Percentiles rank a stretch among this genome's conserved stretches.
These are phyloP conservation scores for Moesziomyces globuligerus DNA, from an alignment of 1,284 basidiomycete genomes.

Conservation along the genomic window DNA sequence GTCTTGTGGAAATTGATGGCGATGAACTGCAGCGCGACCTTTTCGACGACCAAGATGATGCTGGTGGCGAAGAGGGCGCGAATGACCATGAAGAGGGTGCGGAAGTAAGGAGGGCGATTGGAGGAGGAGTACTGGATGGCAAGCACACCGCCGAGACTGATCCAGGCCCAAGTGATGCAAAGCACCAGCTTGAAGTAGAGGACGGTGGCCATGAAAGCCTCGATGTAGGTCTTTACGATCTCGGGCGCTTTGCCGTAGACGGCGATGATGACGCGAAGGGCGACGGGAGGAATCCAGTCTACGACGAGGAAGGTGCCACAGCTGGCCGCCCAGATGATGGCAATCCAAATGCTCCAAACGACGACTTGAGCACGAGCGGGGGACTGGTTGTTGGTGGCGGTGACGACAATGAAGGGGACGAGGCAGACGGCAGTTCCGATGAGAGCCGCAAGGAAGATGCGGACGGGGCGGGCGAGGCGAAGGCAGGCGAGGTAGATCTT, in stretches of 20 bases:
- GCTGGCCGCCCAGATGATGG: slow-evolving; percentile 62
- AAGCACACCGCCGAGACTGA: slow-evolving; percentile 59
- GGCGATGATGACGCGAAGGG: slow-evolving; percentile 53
- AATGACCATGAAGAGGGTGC: slow-evolving; percentile 49
- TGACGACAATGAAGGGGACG: slow-evolving; percentile 62
- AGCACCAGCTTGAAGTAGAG: slow-evolving; percentile 62
- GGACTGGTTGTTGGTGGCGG: slow-evolving; percentile 31
- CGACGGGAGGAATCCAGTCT: slow-evolving; percentile 53
- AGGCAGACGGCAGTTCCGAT: slow-evolving; percentile 57
- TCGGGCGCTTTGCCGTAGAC: slow-evolving; percentile 61
- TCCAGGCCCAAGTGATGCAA: slow-evolving; percentile 65
- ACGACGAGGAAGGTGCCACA: slow-evolving; percentile 61
- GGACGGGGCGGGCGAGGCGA: slow-evolving; percentile 59
- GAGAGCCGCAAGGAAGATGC: slow-evolving; percentile 54
- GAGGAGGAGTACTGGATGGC: slow-evolving; percentile 39
- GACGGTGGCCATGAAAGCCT: slow-evolving; percentile 55
- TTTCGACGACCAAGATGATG: slow-evolving; percentile 58
- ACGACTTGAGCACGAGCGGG: slow-evolving; percentile 49
- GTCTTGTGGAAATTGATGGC: slow-evolving; percentile 65
- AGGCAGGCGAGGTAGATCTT: slow-evolving; percentile 56
- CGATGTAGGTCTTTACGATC: slow-evolving; percentile 55
- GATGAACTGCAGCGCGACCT: slow-evolving; percentile 54
- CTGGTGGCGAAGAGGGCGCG: slow-evolving; percentile 58
- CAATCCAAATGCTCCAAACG: slow-evolving; percentile 63
- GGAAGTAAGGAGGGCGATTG: slow-evolving; percentile 51